Evolutionary conservation across 176 grass and related monocot genomes (phyloP), one percentile per base, ranked within the genome.

Genomic region (Phoenix roebelenii): DNA sequence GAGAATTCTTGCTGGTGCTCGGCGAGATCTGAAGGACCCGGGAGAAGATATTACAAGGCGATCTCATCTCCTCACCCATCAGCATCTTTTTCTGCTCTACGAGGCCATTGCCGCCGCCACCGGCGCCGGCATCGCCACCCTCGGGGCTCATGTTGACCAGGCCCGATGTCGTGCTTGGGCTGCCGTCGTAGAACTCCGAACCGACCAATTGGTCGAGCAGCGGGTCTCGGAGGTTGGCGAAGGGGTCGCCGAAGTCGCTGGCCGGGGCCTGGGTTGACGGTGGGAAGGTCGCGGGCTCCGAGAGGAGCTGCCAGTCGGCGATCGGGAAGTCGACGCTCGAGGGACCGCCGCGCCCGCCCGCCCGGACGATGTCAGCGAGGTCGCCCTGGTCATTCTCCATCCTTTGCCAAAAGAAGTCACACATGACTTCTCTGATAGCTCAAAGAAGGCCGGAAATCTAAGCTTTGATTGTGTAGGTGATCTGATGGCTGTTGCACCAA

Each of bases 331-430:
- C 58, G 57, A 15, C 16, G 57, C 5, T 17, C 26, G 58, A 24
- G 15, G 26, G 17, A 15, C 26, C 7, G 24, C 58, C 58, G 24
- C 17, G 28, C 5, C 58, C 58, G 17, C 58, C 35, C 3, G 35
- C 35, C 35, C 35, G 35, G 35, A 44, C 35, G 7, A 71, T 52
- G 49, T 71, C 68, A 16, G 55, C 57, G 4, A 71, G 68, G 44
- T 71, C 68, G 2, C 68, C 68, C 22, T 58, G 48, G 23, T 19
- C 19, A 15, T 50, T 19, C 56, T 71, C 68, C 57, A 60, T 52
- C 57, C 68, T 79, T 57, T 54, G 50, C 92, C 87, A 96, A 48
- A 90, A 96, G 53, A 72, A 82, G 82, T 96, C 92, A 18, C 92
- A 78, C 92, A 90, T 90, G 74, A 50, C 19, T 49, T 60, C 25